Percentiles rank a stretch among this genome's conserved stretches.
Evolutionary conservation across 2,329 filamentous ascomycete genomes (phyloP).

Genomic region (Penicillium sp.): DNA sequence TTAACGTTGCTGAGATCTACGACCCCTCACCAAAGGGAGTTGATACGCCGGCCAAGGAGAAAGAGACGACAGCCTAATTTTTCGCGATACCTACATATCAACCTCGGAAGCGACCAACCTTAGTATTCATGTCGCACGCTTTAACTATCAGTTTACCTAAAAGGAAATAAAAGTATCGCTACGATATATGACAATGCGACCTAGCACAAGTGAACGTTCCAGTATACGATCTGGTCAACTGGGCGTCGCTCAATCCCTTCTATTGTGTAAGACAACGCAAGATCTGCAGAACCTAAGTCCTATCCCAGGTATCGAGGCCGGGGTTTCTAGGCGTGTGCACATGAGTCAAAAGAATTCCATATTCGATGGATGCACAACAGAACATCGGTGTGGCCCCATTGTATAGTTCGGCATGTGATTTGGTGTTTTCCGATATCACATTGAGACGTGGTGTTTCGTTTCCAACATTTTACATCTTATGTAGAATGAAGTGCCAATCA

Average conservation of each 20-base stretch:
- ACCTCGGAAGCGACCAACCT: too few species aligned
- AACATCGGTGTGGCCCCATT: background rate
- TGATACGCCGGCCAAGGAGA: background rate
- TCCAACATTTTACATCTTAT: background rate
- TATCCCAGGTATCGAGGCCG: background rate
- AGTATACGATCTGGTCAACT: too few species aligned
- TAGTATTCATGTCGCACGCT: too few species aligned
- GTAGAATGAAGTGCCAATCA: background rate
- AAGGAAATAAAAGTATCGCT: too few species aligned
- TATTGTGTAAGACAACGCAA: too few species aligned
- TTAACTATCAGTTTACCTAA: too few species aligned
- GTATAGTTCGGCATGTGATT: background rate
- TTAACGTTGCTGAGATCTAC: slow-evolving; percentile 64
- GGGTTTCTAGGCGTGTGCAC: background rate
- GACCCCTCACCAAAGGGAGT: slow-evolving; percentile 43
- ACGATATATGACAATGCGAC: too few species aligned
- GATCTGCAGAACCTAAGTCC: too few species aligned
- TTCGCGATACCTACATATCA: background rate
- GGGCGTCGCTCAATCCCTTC: too few species aligned
- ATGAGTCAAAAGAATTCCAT: background rate
- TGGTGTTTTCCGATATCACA: background rate
- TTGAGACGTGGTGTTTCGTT: background rate
- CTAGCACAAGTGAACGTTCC: too few species aligned
- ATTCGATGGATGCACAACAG: background rate
- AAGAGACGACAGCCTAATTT: background rate